These are phyloP conservation scores for Hypoxylon intermedium DNA, from an alignment of 495 filamentous ascomycete genomes.

Conservation along the genomic window DNA sequence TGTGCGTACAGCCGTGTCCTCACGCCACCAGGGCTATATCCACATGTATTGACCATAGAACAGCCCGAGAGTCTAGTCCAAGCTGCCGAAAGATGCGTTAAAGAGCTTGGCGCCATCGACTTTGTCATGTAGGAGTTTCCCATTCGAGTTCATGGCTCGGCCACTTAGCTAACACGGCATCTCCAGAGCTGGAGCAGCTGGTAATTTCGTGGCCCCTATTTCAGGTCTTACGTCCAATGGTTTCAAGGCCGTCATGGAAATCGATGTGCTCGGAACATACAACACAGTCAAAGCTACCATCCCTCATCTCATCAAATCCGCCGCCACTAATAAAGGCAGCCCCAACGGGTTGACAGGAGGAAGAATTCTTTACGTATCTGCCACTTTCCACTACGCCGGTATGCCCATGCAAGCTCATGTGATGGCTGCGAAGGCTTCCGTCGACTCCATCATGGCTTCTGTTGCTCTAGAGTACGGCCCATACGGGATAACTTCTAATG, in stretches of 20 bases:
- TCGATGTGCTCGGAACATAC: slow-evolving; percentile 91
- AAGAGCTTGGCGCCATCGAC: slow-evolving; percentile 86
- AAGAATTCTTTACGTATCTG: slow-evolving; percentile 85
- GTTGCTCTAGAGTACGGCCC: slow-evolving; percentile 89
- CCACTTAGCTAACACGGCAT: slow-evolving; percentile 19
- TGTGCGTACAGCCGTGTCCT: slow-evolving; percentile 37
- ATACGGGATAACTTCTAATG: slow-evolving; percentile 84
- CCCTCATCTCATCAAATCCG: slow-evolving; percentile 77
- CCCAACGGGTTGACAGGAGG: slow-evolving; percentile 68
- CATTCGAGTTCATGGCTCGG: neutral
- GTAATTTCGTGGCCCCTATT: slow-evolving; percentile 94
- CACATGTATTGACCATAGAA: slow-evolving; percentile 13
- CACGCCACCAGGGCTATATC: neutral
- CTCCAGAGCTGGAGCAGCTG: slow-evolving; percentile 85
- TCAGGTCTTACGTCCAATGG: slow-evolving; percentile 81
- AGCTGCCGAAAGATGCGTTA: slow-evolving; percentile 78
- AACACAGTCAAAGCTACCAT: slow-evolving; percentile 94
- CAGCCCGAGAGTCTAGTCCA: slow-evolving; percentile 69
- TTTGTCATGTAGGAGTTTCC: slow-evolving; percentile 80
- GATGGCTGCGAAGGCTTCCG: slow-evolving; percentile 85
- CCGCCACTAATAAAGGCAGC: slow-evolving; percentile 60
- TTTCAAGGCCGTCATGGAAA: slow-evolving; percentile 95
- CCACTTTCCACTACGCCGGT: slow-evolving; percentile 87
- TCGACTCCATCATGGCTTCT: slow-evolving; percentile 79
- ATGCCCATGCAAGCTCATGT: slow-evolving; percentile 86